These are phyloP conservation scores for Cenchrus americanus DNA, from an alignment of 176 grass and related monocot genomes.

Conservation along the genomic window DNA sequence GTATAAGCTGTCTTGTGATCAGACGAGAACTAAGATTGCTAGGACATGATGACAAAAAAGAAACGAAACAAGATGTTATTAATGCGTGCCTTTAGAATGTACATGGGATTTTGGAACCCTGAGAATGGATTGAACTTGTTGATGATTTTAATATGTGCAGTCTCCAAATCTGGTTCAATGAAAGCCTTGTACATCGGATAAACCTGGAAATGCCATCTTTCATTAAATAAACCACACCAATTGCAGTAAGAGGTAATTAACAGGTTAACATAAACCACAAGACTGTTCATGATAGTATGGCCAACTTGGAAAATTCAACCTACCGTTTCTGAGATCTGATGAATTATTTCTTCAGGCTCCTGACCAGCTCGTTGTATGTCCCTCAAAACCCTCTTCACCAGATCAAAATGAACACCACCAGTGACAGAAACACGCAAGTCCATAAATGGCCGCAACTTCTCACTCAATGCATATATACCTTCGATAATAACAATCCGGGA, in stretches of 20 bases:
- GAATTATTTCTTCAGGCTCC: conserved; percentile 98
- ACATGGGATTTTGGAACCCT: conserved; percentile 98
- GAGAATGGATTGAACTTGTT: conserved; percentile 74
- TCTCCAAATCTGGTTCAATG: conserved; percentile 93
- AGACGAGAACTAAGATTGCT: background rate
- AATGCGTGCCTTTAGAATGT: conserved; percentile 81
- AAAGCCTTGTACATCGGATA: conserved; percentile 99
- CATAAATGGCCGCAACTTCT: conserved; percentile 77
- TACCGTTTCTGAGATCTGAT: conserved; percentile 97
- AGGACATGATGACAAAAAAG: conserved; percentile 1
- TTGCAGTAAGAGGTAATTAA: background rate
- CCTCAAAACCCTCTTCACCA: conserved; percentile 96
- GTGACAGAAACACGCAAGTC: conserved; percentile 96
- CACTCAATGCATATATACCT: conserved; percentile 95
- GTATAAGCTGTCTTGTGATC: background rate
- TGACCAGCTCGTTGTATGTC: conserved; percentile 97
- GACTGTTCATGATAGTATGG: background rate
- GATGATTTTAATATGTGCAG: conserved; percentile 91
- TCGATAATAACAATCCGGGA: conserved; percentile 92
- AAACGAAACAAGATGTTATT: conserved; percentile 9
- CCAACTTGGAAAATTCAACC: conserved; percentile 39
- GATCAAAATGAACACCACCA: conserved; percentile 98
- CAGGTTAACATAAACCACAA: conserved; percentile 24
- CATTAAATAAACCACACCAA: conserved; percentile 37
- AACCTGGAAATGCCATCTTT: conserved; percentile 56